Evolutionary conservation across 1,139 yeast species (phyloP), one percentile per base, ranked within the genome.

Genomic region (Debaryomyces psychrophilus): DNA sequence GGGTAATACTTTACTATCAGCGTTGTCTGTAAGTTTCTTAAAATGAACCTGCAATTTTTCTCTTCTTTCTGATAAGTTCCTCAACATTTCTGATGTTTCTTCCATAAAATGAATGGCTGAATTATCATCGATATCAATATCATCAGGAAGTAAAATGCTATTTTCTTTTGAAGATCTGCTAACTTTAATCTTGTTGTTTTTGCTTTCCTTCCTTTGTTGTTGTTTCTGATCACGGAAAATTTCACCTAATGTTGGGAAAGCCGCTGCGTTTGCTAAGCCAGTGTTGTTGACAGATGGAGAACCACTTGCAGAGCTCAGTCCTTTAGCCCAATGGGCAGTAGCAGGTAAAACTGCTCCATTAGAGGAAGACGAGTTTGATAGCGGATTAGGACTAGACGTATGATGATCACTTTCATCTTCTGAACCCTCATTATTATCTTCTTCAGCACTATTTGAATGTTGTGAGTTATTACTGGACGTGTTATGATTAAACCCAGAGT

Each of bases 161-260:
- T 54, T 61, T 33, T 67, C 73, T 51, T 65, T 68, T 11, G 55
- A 35, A 22, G 58, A 17, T 52, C 65, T 67, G 1, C 55, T 43
- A 8, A 59, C 34, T 48, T 66, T 67, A 41, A 58, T 51, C 55
- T 67, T 69, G 46, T 57, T 38, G 26, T 6, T 26, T 47, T 70
- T 67, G 33, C 53, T 49, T 37, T 63, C 68, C 50, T 64, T 69
- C 59, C 63, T 64, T 31, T 58, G 59, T 44, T 61, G 69, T 42
- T 62, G 67, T 51, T 71, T 69, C 48, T 69, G 73, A 41, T 79
- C 71, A 47, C 73, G 70, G 46, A 80, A 69, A 2, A 85, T 78
- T 60, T 85, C 92, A 5, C 86, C 86, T 53, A 86, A 71, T 0
- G 92, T 81, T 31, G 93, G 93, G 75, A 86, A 84, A 4, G 89